Evolutionary conservation across 805 yeast genomes (phyloP).

Genomic region (Kuraishia piskuri): DNA sequence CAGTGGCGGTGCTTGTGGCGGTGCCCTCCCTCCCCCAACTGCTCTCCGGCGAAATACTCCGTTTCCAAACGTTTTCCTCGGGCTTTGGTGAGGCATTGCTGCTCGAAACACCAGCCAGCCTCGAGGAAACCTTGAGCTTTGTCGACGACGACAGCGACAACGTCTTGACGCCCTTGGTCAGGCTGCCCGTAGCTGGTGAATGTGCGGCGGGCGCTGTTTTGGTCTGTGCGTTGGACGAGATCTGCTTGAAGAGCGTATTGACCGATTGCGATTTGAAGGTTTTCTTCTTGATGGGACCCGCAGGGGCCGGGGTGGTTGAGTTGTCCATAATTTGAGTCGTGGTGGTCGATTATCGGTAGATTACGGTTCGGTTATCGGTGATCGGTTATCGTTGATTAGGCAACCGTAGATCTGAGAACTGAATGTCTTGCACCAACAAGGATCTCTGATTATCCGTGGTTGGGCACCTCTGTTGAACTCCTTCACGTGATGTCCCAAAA

Average conservation of each 20-base stretch:
- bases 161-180: conserved; percentile 3
- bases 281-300: conserved; percentile 10
- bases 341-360: too few species aligned
- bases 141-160: conserved; percentile 1
- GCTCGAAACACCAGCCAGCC: background rate
- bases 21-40: too few species aligned
- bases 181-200: conserved; percentile 4
- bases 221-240: conserved; percentile 2
- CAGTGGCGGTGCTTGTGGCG: too few species aligned
- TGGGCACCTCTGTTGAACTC: too few species aligned
- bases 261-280: conserved; percentile 20
- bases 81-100: background rate
- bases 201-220: conserved; percentile 5
- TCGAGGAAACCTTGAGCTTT: background rate
- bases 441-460: too few species aligned
- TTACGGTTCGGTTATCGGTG: too few species aligned
- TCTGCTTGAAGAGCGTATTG: conserved; percentile 15
- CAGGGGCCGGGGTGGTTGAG: background rate
- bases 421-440: too few species aligned
- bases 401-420: too few species aligned
- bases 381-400: too few species aligned
- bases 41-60: background rate
- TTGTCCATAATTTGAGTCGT: background rate
- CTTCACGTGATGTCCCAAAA: too few species aligned
- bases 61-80: background rate